Percentiles rank a stretch among this genome's conserved stretches.
Conservation (phyloP, 768 basidiomycete genomes). For the Mrakia gelida region DNA sequence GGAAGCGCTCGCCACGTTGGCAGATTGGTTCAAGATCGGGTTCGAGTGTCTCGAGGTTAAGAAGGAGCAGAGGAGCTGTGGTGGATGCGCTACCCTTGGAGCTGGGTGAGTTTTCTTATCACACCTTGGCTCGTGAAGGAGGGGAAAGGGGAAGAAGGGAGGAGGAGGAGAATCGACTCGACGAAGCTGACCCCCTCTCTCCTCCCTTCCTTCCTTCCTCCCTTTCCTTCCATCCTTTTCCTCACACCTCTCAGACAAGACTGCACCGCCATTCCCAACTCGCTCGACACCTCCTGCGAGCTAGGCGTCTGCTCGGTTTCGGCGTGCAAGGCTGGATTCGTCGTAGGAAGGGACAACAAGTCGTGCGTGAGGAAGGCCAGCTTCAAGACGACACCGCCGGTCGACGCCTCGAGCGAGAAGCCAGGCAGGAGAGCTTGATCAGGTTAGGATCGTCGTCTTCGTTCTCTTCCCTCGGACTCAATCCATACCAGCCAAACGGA, state of each 20-base stretch:
- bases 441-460: no score
- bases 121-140: no score
- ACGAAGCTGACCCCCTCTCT: not conserved
- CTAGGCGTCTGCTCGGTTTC: slow-evolving; percentile 8
- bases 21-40: slow-evolving; percentile 45
- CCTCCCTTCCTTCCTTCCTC: not conserved
- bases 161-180: not conserved
- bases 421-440: not conserved
- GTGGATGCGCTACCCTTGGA: slow-evolving; percentile 44
- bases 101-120: slow-evolving; percentile 39
- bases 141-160: no score
- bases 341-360: slow-evolving; percentile 18
- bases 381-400: not conserved
- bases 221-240: not conserved
- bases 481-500: no score
- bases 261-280: slow-evolving; percentile 27
- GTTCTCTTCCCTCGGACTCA: no score
- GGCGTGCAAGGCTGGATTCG: slow-evolving; percentile 17
- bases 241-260: slow-evolving; percentile 18
- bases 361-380: slow-evolving; percentile 8
- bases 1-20: slow-evolving; percentile 37
- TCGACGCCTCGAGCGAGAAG: not conserved
- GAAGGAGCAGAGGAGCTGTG: slow-evolving; percentile 44
- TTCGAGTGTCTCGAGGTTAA: slow-evolving; percentile 46
- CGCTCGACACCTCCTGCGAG: slow-evolving; percentile 16